Conservation (phyloP, 2,329 filamentous ascomycete genomes). For the Torrubiella hemipterigena region DNA sequence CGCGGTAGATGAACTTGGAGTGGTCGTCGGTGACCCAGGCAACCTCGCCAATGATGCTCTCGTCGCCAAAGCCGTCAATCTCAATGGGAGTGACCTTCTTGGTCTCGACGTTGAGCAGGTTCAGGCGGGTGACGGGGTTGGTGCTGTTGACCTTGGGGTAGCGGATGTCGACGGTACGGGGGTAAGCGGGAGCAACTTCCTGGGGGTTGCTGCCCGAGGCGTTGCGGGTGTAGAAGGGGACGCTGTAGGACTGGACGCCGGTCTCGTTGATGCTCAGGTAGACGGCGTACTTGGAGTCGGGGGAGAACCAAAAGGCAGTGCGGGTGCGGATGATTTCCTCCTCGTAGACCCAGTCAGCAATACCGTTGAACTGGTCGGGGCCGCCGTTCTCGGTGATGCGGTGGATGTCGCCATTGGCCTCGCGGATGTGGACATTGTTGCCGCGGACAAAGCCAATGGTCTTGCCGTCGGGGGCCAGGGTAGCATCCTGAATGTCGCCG, state of each 20-base stretch:
- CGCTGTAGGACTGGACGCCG: slow-evolving; percentile 51
- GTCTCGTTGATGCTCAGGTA: slow-evolving; percentile 82
- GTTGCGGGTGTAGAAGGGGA: slow-evolving; percentile 61
- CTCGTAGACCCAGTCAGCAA: slow-evolving; percentile 78
- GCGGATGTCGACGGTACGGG: slow-evolving; percentile 47
- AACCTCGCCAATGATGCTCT: slow-evolving; percentile 56
- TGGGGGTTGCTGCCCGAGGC: too few species aligned
- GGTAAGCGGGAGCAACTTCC: slow-evolving; percentile 47
- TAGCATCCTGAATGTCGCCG: slow-evolving; percentile 56
- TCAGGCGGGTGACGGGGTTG: slow-evolving; percentile 53
- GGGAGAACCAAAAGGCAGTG: slow-evolving; percentile 84
- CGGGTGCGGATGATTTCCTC: slow-evolving; percentile 50
- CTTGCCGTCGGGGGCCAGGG: slow-evolving; percentile 44
- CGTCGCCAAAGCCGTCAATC: slow-evolving; percentile 46
- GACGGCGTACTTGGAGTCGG: slow-evolving; percentile 74
- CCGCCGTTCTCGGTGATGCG: slow-evolving; percentile 49
- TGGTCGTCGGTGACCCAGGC: slow-evolving; percentile 54
- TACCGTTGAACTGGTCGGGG: slow-evolving; percentile 49
- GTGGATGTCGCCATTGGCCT: slow-evolving; percentile 35
- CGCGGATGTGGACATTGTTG: slow-evolving; percentile 48
- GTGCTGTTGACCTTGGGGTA: slow-evolving; percentile 59
- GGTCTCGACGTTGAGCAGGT: slow-evolving; percentile 40
- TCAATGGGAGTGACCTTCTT: slow-evolving; percentile 31
- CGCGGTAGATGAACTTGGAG: slow-evolving; percentile 48
- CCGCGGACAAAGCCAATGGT: slow-evolving; percentile 55